Base-by-base conservation (phyloP, 139 green algal genomes). In the Klebsormidium nitens region DNA sequence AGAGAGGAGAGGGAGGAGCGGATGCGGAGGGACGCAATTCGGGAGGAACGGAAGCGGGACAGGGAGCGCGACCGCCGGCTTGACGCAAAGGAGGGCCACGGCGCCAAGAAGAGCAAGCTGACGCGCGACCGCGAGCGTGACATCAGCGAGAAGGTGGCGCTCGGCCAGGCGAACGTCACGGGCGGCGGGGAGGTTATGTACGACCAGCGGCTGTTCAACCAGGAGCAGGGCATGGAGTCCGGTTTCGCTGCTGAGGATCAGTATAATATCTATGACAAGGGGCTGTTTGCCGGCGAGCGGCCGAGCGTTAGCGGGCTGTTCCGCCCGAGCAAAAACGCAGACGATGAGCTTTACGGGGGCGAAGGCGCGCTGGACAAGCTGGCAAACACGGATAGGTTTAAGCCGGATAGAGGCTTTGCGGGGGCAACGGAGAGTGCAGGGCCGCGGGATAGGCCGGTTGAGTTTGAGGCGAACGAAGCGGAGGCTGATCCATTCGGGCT, bases 151-250 rank as follows among this genome's bases (percentile, higher is more conserved):
- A 91, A 89, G 77, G 84, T 96, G 38, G 88, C 89, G 23, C 82
- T 93, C 42, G 89, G 89, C 2, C 82, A 90, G 66, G 89, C 83
- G 5, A 75, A 71, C 17, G n/a, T 76, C 2, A 72, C 72, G 31
- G 81, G 65, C 2, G 79, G 78, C 38, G 89, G 87, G 28, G 92
- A 96, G 82, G 88, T 90, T 28, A 87, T 92, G 87, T 98, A 98
- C 80, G 93, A 98, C 85, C 86, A 93, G 78, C 87, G 93, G 1
- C 83, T 98, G 59, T 98, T 98, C 87, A 98, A 98, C 85, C 93
- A 96, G 84, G 93, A 96, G 29, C 65, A 70, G 36, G 91, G 91
- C 49, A 86, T 96, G 79, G 83, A 71, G 32, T 78, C 74, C 8
- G 92, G 92, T 17, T 89, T 97, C 69, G 88, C 75, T 0, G 72